Percentiles rank a stretch among this genome's conserved stretches.
phyloP scores from a whole-genome alignment of 2,329 filamentous ascomycete genomes.

The Penicillium thymicola region DNA sequence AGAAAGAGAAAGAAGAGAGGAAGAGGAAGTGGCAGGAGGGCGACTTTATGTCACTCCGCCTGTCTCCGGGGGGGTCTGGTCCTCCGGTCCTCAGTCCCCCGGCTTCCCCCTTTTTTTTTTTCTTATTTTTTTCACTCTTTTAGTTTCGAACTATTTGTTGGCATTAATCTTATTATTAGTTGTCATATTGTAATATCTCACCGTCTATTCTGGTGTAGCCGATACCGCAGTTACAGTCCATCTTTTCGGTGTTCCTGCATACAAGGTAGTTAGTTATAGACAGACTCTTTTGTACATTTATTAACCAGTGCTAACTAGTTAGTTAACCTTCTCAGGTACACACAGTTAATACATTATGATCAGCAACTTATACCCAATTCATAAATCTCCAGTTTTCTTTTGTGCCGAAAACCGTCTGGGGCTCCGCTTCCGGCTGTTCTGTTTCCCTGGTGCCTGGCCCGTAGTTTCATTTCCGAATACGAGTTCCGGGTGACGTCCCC shows the following conservation, averaged over 20 bases:
- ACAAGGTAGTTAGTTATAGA: not conserved
- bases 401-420: not conserved
- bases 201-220: not conserved
- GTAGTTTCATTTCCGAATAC: not conserved
- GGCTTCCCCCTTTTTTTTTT: constrained; percentile 2
- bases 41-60: constrained; percentile 5
- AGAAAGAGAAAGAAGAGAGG: not conserved
- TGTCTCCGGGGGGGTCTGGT: constrained; percentile 1
- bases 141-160: not conserved
- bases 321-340: not conserved
- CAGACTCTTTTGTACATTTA: not conserved
- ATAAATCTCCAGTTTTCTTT: not conserved
- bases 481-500: not conserved
- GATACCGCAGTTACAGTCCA: not conserved
- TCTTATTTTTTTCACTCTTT: not conserved
- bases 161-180: not conserved
- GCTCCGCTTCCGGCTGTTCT: constrained; percentile 1
- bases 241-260: not conserved
- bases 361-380: not conserved
- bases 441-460: not conserved
- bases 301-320: no score
- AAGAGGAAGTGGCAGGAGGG: not conserved
- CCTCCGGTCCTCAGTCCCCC: constrained; percentile 2
- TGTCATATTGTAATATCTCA: not conserved
- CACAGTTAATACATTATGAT: not conserved